phyloP scores from a whole-genome alignment of 495 filamentous ascomycete genomes.

The Annulohypoxylon stygium region DNA sequence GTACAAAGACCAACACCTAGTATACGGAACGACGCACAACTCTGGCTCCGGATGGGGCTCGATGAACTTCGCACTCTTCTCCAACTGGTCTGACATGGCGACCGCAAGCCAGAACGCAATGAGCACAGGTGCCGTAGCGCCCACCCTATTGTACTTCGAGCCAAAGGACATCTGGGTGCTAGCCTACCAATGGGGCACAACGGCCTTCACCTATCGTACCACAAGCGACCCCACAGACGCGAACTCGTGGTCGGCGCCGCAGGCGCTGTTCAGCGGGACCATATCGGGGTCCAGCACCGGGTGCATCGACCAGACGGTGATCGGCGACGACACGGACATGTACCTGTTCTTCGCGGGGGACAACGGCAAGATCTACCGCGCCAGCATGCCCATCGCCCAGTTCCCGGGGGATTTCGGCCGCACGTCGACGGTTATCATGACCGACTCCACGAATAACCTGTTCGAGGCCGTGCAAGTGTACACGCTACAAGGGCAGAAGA shows the following conservation, averaged over 20 bases:
- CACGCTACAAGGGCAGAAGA: slow-evolving; percentile 64
- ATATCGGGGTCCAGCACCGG: slow-evolving; percentile 65
- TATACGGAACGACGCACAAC: slow-evolving; percentile 64
- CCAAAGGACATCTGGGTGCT: slow-evolving; percentile 72
- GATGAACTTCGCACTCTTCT: slow-evolving; percentile 69
- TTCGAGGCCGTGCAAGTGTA: slow-evolving; percentile 77
- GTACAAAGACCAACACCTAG: slow-evolving; percentile 68
- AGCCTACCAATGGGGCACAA: slow-evolving; percentile 71
- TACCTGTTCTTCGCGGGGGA: slow-evolving; percentile 76
- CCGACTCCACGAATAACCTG: slow-evolving; percentile 65
- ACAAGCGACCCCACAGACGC: slow-evolving; percentile 68
- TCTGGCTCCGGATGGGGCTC: slow-evolving; percentile 62
- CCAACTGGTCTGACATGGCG: slow-evolving; percentile 67
- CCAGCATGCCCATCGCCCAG: slow-evolving; percentile 68
- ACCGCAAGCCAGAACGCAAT: slow-evolving; percentile 66
- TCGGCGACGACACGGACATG: slow-evolving; percentile 69
- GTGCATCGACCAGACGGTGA: slow-evolving; percentile 71
- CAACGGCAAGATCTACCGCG: slow-evolving; percentile 73
- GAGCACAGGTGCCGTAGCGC: slow-evolving; percentile 66
- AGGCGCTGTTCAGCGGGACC: slow-evolving; percentile 68
- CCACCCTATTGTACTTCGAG: slow-evolving; percentile 71
- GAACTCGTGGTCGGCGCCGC: slow-evolving; percentile 66
- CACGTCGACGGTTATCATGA: slow-evolving; percentile 61
- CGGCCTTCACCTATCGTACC: slow-evolving; percentile 70
- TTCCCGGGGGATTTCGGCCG: slow-evolving; percentile 72